A percentile compares a stretch with the other conserved stretches of the same genome.
These are phyloP conservation scores for Monosporozyma unispora DNA, from an alignment of 805 yeast species.

Conservation along the genomic window DNA sequence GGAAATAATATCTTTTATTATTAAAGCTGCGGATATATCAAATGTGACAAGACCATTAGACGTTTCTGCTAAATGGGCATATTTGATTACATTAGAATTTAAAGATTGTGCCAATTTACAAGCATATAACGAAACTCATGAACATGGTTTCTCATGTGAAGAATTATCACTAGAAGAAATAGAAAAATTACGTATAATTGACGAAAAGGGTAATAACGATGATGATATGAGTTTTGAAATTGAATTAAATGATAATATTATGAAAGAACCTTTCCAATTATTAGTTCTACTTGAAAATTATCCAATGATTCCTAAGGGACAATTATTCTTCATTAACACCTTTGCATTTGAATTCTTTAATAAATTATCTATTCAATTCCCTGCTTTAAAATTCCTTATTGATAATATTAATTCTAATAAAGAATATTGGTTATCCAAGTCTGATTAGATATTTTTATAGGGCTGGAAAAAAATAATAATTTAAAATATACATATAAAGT, in stretches of 20 bases:
- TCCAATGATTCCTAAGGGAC: conserved; percentile 57
- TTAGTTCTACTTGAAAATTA: conserved; percentile 38
- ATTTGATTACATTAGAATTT: conserved; percentile 69
- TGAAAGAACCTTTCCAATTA: conserved; percentile 3
- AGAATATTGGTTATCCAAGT: conserved; percentile 40
- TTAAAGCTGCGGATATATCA: conserved; percentile 93
- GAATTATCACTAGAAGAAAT: background rate
- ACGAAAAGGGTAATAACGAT: background rate
- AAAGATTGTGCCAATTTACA: conserved; percentile 54
- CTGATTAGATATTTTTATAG: background rate
- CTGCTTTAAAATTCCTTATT: conserved; percentile 48
- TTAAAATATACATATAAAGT: background rate
- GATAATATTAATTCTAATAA: conserved; percentile 47
- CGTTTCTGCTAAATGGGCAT: conserved; percentile 80
- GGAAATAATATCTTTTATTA: conserved; percentile 56
- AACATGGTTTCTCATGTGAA: background rate
- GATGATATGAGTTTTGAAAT: conserved; percentile 7
- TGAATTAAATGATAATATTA: conserved; percentile 5
- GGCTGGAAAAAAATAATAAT: too few species aligned
- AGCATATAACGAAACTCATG: background rate
- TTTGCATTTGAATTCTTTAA: conserved; percentile 74
- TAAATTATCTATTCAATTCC: conserved; percentile 52
- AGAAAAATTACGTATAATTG: background rate
- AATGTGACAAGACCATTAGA: conserved; percentile 77
- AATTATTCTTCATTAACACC: conserved; percentile 70